phyloP scores from a whole-genome alignment of 345 rosid genomes.

The Mangifera indica region DNA sequence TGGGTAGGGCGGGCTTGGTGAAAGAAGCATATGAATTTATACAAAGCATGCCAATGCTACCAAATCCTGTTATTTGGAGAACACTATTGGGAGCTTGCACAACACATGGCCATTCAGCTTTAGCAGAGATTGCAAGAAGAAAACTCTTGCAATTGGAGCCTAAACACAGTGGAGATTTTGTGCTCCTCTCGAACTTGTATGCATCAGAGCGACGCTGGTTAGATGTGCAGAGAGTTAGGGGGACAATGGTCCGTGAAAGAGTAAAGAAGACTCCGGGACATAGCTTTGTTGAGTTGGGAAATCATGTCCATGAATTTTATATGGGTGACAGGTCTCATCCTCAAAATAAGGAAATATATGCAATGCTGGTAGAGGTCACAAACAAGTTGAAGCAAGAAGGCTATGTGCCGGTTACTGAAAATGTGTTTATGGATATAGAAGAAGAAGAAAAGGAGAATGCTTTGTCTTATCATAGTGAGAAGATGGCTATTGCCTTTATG shows the following conservation, averaged over 20 bases:
- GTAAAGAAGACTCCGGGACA: constrained; percentile 69
- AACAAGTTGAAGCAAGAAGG: constrained; percentile 57
- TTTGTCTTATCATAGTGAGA: constrained; percentile 75
- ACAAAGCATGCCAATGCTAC: constrained; percentile 53
- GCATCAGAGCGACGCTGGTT: constrained; percentile 76
- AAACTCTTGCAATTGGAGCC: constrained; percentile 60
- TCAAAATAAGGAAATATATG: constrained; percentile 48
- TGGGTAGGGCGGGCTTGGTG: constrained; percentile 78
- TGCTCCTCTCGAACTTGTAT: constrained; percentile 77
- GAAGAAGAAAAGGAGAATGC: constrained; percentile 81
- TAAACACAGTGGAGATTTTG: constrained; percentile 73
- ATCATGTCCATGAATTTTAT: constrained; percentile 58
- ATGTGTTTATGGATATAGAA: constrained; percentile 69
- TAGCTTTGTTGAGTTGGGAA: constrained; percentile 78
- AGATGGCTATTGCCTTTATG: constrained; percentile 82
- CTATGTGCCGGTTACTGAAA: constrained; percentile 50
- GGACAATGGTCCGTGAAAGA: constrained; percentile 52
- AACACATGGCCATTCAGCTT: constrained; percentile 49
- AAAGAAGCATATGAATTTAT: constrained; percentile 58
- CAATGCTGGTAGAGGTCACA: constrained; percentile 56
- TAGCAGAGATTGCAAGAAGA: constrained; percentile 63
- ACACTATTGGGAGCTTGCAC: constrained; percentile 72
- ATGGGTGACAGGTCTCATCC: constrained; percentile 69
- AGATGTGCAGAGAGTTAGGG: constrained; percentile 64
- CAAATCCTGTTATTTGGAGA: constrained; percentile 83